A percentile compares a stretch with the other conserved stretches of the same genome.
phyloP scores from a whole-genome alignment of 2,329 filamentous ascomycete species.

The Penicillium fuscoglaucum region DNA sequence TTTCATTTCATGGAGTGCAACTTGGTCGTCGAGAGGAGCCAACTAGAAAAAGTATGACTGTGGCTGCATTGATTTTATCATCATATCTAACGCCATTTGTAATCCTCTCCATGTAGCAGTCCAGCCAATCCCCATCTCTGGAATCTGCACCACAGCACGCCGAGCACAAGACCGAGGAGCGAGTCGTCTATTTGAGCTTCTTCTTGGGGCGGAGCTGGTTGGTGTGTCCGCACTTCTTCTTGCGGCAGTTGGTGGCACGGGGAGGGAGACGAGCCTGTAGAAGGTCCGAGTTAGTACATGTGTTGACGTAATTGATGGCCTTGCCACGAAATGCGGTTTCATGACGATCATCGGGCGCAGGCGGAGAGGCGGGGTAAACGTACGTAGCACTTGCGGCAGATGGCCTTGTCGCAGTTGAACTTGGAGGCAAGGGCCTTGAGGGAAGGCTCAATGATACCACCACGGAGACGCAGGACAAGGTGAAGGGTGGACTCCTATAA shows the following conservation, averaged over 20 bases:
- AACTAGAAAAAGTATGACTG: conserved; percentile 39
- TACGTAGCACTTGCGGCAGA: conserved; percentile 99
- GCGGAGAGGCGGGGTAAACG: conserved; percentile 41
- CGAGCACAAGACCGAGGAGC: conserved; percentile 49
- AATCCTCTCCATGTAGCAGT: conserved; percentile 39
- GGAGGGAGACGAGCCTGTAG: conserved; percentile 77
- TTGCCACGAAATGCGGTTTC: neutral
- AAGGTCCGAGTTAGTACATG: conserved; percentile 3
- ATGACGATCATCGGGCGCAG: neutral
- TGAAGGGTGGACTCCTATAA: conserved; percentile 92
- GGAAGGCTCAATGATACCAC: conserved; percentile 98
- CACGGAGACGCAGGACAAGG: conserved; percentile 96
- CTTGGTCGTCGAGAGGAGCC: conserved; percentile 36
- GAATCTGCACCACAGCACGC: conserved; percentile 36
- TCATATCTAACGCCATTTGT: conserved; percentile 43
- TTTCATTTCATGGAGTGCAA: conserved; percentile 40
- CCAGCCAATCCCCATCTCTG: conserved; percentile 34
- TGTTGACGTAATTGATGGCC: conserved; percentile 5
- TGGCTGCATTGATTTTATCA: conserved; percentile 40
- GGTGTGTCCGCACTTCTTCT: conserved; percentile 99
- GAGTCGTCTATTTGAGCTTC: conserved; percentile 83
- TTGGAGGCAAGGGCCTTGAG: conserved; percentile 98
- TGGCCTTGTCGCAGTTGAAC: conserved; percentile 99
- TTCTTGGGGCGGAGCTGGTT: conserved; percentile 99
- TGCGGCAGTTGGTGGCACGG: conserved; percentile 99